Percentiles rank a stretch among this genome's conserved stretches.
Conservation (phyloP, 441 rosid species). For the Biscutella laevigata region DNA sequence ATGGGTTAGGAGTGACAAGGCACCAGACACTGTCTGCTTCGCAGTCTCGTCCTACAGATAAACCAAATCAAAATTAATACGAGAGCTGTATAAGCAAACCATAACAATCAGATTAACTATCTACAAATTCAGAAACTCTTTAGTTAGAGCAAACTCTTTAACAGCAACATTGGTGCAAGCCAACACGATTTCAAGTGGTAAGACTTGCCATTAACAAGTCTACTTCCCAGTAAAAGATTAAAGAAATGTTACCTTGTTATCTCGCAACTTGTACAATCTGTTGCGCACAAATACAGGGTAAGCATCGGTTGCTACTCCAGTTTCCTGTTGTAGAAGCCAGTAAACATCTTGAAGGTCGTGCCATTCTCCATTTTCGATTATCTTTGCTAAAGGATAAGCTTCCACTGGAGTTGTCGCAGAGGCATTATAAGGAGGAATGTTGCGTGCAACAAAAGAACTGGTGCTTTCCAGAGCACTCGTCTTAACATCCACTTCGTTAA, state of each 20-base stretch:
- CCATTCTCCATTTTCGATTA: slow-evolving; percentile 67
- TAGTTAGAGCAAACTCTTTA: background rate
- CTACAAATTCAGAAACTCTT: background rate
- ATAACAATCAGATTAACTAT: background rate
- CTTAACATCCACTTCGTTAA: slow-evolving; percentile 3
- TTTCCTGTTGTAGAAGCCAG: slow-evolving; percentile 27
- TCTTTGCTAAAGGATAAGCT: slow-evolving; percentile 69
- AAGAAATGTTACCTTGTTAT: slow-evolving; percentile 42
- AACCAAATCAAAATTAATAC: background rate
- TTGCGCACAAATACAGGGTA: slow-evolving; percentile 70
- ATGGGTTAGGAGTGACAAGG: slow-evolving; percentile 56
- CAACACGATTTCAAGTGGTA: background rate
- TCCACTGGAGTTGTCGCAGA: slow-evolving; percentile 45
- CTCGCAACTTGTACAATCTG: slow-evolving; percentile 48
- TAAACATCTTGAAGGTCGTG: slow-evolving; percentile 46
- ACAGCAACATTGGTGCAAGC: background rate
- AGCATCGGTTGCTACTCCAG: slow-evolving; percentile 20
- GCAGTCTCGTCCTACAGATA: slow-evolving; percentile 47
- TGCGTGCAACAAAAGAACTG: slow-evolving; percentile 10
- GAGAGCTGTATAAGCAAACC: background rate
- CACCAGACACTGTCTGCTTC: slow-evolving; percentile 32
- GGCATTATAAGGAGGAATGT: slow-evolving; percentile 59
- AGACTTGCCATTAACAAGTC: background rate
- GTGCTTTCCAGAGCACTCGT: slow-evolving; percentile 17
- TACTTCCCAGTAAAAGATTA: background rate